A percentile compares a stretch with the other conserved stretches of the same genome.
Evolutionary conservation across 108 stramenopile species (phyloP).

Genomic region (Skeletonema marinoi): DNA sequence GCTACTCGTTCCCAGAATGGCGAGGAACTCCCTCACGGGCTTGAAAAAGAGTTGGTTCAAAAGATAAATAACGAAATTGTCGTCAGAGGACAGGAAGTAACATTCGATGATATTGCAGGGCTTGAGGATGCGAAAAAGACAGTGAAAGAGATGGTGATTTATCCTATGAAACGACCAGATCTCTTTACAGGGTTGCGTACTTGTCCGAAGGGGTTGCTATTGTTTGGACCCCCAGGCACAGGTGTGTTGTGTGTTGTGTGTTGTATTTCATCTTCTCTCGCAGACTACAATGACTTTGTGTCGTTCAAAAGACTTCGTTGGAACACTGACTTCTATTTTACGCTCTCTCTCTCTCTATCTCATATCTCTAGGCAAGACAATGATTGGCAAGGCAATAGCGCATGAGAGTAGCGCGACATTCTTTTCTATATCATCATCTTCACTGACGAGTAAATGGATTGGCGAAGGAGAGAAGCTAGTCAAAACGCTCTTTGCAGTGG

Average conservation of each 20-base stretch:
- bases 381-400: constrained; percentile 99
- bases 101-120: constrained; percentile 93
- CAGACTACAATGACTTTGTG: no score
- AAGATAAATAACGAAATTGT: constrained; percentile 88
- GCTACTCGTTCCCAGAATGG: no score
- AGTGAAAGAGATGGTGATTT: no score
- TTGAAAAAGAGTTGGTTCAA: constrained; percentile 86
- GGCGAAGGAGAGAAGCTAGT: constrained; percentile 99
- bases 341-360: no score
- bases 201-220: no score
- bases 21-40: constrained; percentile 38
- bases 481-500: constrained; percentile 94
- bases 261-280: no score
- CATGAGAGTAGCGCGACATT: constrained; percentile 97
- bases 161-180: no score
- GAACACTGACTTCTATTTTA: no score
- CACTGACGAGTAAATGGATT: constrained; percentile 98
- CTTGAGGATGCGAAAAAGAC: constrained; percentile 61
- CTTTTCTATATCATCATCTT: constrained; percentile 97
- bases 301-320: no score
- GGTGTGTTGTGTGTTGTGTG: no score
- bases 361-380: constrained; percentile 96
- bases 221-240: constrained; percentile 69
- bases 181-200: no score
- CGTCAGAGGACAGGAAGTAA: constrained; percentile 64